phyloP scores from a whole-genome alignment of 106 monocot genomes.

The Dendrobium huoshanense region DNA sequence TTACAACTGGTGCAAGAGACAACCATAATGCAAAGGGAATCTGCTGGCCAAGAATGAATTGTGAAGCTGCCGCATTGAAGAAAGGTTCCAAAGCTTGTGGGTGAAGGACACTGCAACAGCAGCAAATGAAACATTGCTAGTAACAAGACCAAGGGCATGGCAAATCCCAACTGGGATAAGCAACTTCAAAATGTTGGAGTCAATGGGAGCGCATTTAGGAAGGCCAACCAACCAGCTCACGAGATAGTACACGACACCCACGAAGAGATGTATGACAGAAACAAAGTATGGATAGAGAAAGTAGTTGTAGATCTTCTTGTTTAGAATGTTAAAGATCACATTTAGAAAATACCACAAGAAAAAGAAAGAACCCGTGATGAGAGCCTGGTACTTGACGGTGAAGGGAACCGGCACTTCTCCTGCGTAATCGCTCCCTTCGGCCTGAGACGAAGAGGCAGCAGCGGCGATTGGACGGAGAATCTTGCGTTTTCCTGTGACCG shows the following conservation, averaged over 20 bases:
- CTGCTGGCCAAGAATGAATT: conserved; percentile 95
- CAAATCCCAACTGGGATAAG: conserved; percentile 89
- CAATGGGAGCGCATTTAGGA: conserved; percentile 91
- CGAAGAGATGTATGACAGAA: conserved; percentile 72
- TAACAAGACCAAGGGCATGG: conserved; percentile 94
- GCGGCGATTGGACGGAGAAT: conserved; percentile 15
- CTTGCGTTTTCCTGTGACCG: background rate
- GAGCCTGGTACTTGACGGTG: conserved; percentile 60
- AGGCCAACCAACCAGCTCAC: conserved; percentile 86
- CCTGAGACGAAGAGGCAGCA: conserved; percentile 50
- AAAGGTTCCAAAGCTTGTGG: conserved; percentile 99
- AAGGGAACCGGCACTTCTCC: conserved; percentile 52
- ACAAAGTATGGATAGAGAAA: conserved; percentile 99
- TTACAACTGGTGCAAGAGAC: conserved; percentile 89
- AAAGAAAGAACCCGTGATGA: conserved; percentile 99
- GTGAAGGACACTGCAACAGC: conserved; percentile 97
- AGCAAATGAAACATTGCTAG: conserved; percentile 97
- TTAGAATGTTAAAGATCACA: conserved; percentile 98
- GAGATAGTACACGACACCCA: conserved; percentile 85
- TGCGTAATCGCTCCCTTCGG: conserved; percentile 73
- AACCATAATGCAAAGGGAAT: conserved; percentile 85
- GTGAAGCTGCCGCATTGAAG: conserved; percentile 95
- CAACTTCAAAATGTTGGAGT: conserved; percentile 68
- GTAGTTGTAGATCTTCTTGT: conserved; percentile 99
- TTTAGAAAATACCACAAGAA: conserved; percentile 99